phyloP scores from a whole-genome alignment of 768 basidiomycete genomes.

The Termitomyces bulborhizus region DNA sequence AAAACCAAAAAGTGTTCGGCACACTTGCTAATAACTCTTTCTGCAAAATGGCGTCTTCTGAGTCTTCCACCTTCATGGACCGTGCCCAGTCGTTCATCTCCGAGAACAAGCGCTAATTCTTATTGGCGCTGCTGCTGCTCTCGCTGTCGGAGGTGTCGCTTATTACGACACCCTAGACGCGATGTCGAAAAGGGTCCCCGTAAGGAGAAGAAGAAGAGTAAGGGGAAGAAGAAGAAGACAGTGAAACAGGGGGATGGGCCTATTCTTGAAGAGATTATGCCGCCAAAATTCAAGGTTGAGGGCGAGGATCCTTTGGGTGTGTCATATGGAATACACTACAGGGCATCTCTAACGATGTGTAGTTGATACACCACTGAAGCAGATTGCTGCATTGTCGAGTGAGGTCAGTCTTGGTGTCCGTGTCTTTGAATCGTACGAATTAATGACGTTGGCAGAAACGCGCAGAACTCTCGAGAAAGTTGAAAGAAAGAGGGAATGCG shows the following conservation, averaged over 20 bases:
- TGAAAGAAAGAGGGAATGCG: constrained; percentile 68
- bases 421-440: background rate
- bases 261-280: constrained; percentile 67
- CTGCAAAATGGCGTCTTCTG: constrained; percentile 14
- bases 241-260: constrained; percentile 62
- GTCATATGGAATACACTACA: constrained; percentile 1
- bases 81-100: constrained; percentile 75
- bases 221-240: constrained; percentile 52
- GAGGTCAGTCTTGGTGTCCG: constrained; percentile 38
- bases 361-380: constrained; percentile 32
- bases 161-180: constrained; percentile 62
- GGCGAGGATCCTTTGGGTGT: constrained; percentile 26
- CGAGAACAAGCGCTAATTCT: constrained; percentile 70
- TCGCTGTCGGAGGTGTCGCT: constrained; percentile 69
- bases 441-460: constrained; percentile 46
- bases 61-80: constrained; percentile 35
- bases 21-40: background rate
- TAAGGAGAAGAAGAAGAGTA: constrained; percentile 43
- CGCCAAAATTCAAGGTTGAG: constrained; percentile 29
- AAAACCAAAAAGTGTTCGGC: constrained; percentile 4
- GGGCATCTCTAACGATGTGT: constrained; percentile 21
- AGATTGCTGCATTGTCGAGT: constrained; percentile 49
- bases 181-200: constrained; percentile 43
- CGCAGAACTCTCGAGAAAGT: constrained; percentile 48
- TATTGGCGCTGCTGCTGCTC: constrained; percentile 62